Evolutionary conservation across 73 alveolate species (phyloP).

Genomic region (Paramecium sonneborni): DNA sequence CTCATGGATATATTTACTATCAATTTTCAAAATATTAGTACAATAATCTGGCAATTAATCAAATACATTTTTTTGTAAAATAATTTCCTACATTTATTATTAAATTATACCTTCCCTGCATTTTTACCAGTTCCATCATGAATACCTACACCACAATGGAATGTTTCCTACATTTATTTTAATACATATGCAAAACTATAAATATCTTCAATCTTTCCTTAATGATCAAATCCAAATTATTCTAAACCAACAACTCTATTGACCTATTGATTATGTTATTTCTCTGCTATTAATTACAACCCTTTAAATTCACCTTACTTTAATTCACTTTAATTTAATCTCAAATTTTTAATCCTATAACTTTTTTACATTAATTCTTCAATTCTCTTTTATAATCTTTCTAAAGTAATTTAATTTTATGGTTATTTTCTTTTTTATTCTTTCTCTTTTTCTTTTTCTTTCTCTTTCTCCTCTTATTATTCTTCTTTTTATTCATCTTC

Average conservation of each 20-base stretch:
- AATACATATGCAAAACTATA: neutral
- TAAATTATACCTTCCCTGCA: neutral
- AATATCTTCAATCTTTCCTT: neutral
- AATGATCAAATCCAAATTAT: neutral
- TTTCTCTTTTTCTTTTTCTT: constrained; percentile 2
- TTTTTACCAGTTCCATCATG: constrained; percentile 21
- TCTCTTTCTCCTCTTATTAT: neutral
- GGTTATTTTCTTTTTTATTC: neutral
- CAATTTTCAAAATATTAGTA: constrained; percentile 17
- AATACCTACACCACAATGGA: neutral
- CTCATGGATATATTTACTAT: neutral
- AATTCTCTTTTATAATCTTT: neutral
- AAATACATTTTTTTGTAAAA: neutral
- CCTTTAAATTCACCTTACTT: constrained; percentile 37
- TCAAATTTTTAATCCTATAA: neutral
- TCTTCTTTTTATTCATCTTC: constrained; percentile 19
- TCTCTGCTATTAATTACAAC: constrained; percentile 25
- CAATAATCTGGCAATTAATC: constrained; percentile 1
- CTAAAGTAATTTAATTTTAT: neutral
- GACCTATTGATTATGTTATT: constrained; percentile 34
- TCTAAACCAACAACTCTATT: constrained; percentile 34
- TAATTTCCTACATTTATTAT: neutral
- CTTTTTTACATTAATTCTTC: neutral
- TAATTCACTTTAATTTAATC: neutral
- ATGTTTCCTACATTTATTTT: neutral